Evolutionary conservation across 495 filamentous ascomycete species (phyloP).

Genomic region (Aspergillus ellipticus): DNA sequence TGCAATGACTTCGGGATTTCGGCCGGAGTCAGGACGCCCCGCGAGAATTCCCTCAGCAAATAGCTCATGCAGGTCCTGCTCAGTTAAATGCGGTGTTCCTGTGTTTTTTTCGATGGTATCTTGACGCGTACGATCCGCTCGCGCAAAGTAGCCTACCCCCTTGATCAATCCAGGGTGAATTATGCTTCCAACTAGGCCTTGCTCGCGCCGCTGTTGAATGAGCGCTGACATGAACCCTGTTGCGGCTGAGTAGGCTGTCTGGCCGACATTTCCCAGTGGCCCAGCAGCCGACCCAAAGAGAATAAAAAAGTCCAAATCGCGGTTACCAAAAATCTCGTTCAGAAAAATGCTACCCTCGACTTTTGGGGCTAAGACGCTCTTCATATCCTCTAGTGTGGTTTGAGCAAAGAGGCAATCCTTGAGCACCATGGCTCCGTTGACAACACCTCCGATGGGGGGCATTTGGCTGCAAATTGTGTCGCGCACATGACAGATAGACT

Average conservation of each 20-base stretch:
- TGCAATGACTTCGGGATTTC: background rate
- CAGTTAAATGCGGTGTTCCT: background rate
- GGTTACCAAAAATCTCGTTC: background rate
- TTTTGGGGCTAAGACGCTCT: background rate
- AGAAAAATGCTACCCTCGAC: slow-evolving; percentile 8
- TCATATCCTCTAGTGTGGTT: background rate
- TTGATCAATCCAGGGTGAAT: slow-evolving; percentile 5
- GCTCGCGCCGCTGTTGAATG: slow-evolving; percentile 3
- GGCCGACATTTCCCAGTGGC: slow-evolving; percentile 4
- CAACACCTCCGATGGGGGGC: slow-evolving; percentile 9
- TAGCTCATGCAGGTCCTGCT: slow-evolving; percentile 1
- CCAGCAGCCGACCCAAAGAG: slow-evolving; percentile 6
- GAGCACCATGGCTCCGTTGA: slow-evolving; percentile 8
- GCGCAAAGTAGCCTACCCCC: slow-evolving; percentile 2
- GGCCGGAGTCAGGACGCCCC: background rate
- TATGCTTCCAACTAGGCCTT: slow-evolving; percentile 1
- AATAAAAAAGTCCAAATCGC: slow-evolving; percentile 15
- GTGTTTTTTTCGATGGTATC: background rate
- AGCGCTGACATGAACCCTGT: slow-evolving; percentile 1
- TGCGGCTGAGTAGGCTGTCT: slow-evolving; percentile 6
- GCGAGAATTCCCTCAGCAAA: slow-evolving; percentile 9
- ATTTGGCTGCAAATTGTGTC: background rate
- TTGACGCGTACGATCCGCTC: background rate
- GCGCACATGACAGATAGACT: slow-evolving; percentile 2
- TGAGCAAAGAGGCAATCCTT: slow-evolving; percentile 3